A percentile compares a stretch with the other conserved stretches of the same genome.
phyloP scores from a whole-genome alignment of 805 yeast genomes.

The Metschnikowia bowlesiae region DNA sequence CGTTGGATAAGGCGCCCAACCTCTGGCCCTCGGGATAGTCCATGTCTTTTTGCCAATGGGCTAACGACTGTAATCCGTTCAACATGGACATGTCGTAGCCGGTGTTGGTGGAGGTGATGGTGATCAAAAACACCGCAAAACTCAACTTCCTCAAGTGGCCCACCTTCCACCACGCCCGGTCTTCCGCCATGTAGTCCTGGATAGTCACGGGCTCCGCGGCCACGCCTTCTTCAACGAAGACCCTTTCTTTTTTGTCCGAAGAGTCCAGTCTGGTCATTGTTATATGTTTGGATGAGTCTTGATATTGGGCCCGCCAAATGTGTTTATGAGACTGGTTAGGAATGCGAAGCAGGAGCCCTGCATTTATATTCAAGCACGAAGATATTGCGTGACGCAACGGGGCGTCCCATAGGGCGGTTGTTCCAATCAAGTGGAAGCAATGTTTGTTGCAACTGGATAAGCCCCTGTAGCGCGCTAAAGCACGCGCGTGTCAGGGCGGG shows the following conservation, averaged over 20 bases:
- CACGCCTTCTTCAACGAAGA: neutral
- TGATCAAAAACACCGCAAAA: constrained; percentile 34
- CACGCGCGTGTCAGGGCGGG: too few relatives aligned
- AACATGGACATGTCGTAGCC: constrained; percentile 33
- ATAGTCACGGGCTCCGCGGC: constrained; percentile 3
- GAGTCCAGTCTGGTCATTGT: constrained; percentile 1
- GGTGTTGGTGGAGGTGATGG: constrained; percentile 44
- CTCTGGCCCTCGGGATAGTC: constrained; percentile 19
- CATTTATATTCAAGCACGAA: too few relatives aligned
- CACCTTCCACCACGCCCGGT: constrained; percentile 28
- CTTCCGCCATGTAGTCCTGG: constrained; percentile 13
- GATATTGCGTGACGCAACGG: too few relatives aligned
- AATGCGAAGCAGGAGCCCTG: too few relatives aligned
- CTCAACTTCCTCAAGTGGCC: constrained; percentile 38
- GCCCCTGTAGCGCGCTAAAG: too few relatives aligned
- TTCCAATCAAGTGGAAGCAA: too few relatives aligned
- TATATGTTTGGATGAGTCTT: too few relatives aligned
- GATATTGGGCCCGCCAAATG: too few relatives aligned
- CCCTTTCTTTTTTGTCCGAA: neutral
- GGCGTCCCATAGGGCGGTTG: too few relatives aligned
- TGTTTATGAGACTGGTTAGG: too few relatives aligned
- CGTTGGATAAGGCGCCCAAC: constrained; percentile 22
- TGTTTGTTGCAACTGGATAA: too few relatives aligned
- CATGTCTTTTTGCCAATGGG: constrained; percentile 38
- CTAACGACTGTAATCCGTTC: constrained; percentile 47